Evolutionary conservation across 139 green algal species (phyloP).

Genomic region (Chlamydomonas sp.): DNA sequence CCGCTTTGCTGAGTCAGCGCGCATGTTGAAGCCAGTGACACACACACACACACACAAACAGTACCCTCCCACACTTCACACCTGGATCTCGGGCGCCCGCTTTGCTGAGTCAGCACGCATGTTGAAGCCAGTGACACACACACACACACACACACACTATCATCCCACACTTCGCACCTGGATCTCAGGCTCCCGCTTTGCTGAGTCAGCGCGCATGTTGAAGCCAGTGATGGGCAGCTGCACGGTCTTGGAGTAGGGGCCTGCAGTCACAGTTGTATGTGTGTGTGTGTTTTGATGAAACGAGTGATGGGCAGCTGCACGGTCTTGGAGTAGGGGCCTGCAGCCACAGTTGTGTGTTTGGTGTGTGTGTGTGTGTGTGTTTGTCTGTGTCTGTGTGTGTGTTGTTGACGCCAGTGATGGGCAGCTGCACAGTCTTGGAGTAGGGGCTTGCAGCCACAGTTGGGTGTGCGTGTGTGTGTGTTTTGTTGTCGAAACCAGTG

Average conservation of each 20-base stretch:
- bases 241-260: not conserved
- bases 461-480: not conserved
- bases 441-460: not conserved
- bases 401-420: not conserved
- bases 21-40: too few species aligned
- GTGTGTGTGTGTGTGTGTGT: not conserved
- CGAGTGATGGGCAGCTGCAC: not conserved
- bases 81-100: too few species aligned
- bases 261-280: not conserved
- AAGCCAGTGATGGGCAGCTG: not conserved
- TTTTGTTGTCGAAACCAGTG: not conserved
- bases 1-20: too few species aligned
- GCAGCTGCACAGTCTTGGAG: not conserved
- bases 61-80: too few species aligned
- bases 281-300: not conserved
- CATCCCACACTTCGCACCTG: too few species aligned
- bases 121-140: too few species aligned
- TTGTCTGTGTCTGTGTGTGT: conserved; percentile 1
- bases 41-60: too few species aligned
- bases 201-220: too few species aligned
- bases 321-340: not conserved
- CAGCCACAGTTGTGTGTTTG: not conserved
- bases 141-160: too few species aligned
- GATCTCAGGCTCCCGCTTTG: too few species aligned
- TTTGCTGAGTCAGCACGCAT: too few species aligned